Base-by-base conservation (phyloP, 257 asterid species). In the Solanum pennellii region DNA sequence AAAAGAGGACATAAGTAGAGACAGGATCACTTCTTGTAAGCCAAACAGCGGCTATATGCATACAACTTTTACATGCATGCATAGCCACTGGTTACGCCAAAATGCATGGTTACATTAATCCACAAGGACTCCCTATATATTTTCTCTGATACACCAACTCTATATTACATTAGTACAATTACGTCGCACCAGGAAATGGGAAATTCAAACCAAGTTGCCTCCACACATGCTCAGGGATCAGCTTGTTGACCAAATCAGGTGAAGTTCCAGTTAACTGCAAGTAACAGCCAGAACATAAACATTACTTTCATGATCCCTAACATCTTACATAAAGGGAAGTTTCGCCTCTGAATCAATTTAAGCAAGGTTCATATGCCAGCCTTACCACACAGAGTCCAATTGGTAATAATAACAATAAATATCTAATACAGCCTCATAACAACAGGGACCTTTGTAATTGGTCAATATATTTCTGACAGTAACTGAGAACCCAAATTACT, bases 251-350 rank as follows among this genome's bases (percentile, higher is more conserved):
- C 93, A 95, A 84, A 89, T 94, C 98, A 37, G 95, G 94, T 33
- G 98, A 92, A n/a, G 95, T 93, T 91, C 96, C 98, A 71, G 94
- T 49, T 87, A 96, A 83, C 98, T 96, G 93, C 89, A 90, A 88
- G 69, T 27, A 59, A 37, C 41, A 83, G 86, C 75, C 25, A 27
- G 44, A 80, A 47, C 62, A 80, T 76, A 42, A 76, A 29, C 41
- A 27, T 27, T 27, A 80, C 11, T 80, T 45, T 16, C 84, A 47
- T 47, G 84, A 47, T 80, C 66, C 15, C 62, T 15, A 45, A 27
- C 65, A 47, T 47, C 42, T 25, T 47, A 66, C 66, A 29, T 15
- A 12, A n/a, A 23, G 41, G 41, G 9, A 47, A 16, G 14, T 73
- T 74, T 37, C 39, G 52, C 39, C 31, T 74, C 82, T 39, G 31